Conservation (phyloP, 176 grass and related monocot species). For the Avena sativa region DNA sequence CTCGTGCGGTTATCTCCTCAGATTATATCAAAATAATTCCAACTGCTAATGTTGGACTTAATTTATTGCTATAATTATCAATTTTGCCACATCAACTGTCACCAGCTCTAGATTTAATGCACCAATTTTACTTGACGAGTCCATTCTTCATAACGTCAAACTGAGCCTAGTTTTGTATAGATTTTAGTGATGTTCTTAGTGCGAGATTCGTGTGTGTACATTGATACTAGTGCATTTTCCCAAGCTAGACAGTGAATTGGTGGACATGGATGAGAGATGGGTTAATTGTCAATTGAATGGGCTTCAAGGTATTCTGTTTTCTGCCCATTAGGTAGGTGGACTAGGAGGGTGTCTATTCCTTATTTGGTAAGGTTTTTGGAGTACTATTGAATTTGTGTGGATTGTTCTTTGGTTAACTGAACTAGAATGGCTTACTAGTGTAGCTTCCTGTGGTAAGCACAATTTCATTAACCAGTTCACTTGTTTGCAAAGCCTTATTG, state of each 20-base stretch:
- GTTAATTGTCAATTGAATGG: constrained; percentile 13
- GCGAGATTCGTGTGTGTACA: background rate
- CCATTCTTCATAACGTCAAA: constrained; percentile 6
- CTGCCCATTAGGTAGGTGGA: background rate
- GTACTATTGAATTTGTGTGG: background rate
- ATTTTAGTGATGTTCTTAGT: background rate
- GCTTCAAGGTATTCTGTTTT: background rate
- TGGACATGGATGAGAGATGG: background rate
- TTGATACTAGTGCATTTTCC: background rate
- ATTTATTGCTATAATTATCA: constrained; percentile 1
- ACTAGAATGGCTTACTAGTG: background rate
- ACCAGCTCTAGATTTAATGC: background rate
- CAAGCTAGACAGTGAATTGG: background rate
- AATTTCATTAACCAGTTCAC: constrained; percentile 12
- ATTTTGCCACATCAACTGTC: background rate
- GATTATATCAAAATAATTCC: background rate
- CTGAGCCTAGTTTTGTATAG: background rate
- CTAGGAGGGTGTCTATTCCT: background rate
- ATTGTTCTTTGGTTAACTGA: background rate
- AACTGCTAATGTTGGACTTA: background rate
- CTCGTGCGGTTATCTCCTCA: no score
- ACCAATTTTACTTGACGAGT: background rate
- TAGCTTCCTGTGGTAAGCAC: background rate
- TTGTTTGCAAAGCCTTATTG: background rate
- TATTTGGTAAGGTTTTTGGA: background rate